Evolutionary conservation across 441 rosid genomes (phyloP), one percentile per base, ranked within the genome.

Genomic region (Theobroma grandiflorum): DNA sequence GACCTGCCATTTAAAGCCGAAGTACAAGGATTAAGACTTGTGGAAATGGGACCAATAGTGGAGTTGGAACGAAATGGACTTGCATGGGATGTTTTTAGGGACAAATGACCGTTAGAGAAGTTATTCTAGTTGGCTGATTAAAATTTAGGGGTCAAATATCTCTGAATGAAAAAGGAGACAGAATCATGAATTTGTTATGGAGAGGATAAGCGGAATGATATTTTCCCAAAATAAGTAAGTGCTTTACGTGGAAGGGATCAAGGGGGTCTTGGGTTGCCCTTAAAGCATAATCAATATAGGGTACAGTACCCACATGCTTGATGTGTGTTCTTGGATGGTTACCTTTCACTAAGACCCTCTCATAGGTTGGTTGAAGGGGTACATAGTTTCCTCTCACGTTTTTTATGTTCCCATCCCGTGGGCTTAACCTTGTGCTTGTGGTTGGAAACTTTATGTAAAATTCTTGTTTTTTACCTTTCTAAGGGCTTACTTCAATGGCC

Each of bases 191-290:
- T 57, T 74, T 55, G 74, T 47, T 22, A 66, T 71, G 47, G 35
- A 14, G 78, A 80, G 67, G 75, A 35, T 33, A 64, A 75, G 33
- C 63, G 8, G 50, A 42, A 38, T n/a, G 37, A 16, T 22, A 50
- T 50, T 63, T 82, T 52, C 50, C 74, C 35, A 71, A 73, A 79
- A 74, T 78, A 75, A 82, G n/a, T 6, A 42, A 68, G 82, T 90
- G 80, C 97, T 93, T 92, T 85, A 83, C 95, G 85, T 92, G 80
- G 63, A 92, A 90, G 94, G 89, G 69, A 88, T 11, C 40, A 50
- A 12, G 61, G 57, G 75, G 55, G 33, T 53, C 69, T 43, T 88
- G 78, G 87, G 84, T 87, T 89, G 89, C 77, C 89, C 91, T 91
- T 88, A 65, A 91, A 93, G 97, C 90, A 88, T 75, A 86, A 89